Percentiles rank a stretch among this genome's conserved stretches.
Conservation (phyloP, 2,329 filamentous ascomycete genomes). For the Amylocarpus encephaloides region DNA sequence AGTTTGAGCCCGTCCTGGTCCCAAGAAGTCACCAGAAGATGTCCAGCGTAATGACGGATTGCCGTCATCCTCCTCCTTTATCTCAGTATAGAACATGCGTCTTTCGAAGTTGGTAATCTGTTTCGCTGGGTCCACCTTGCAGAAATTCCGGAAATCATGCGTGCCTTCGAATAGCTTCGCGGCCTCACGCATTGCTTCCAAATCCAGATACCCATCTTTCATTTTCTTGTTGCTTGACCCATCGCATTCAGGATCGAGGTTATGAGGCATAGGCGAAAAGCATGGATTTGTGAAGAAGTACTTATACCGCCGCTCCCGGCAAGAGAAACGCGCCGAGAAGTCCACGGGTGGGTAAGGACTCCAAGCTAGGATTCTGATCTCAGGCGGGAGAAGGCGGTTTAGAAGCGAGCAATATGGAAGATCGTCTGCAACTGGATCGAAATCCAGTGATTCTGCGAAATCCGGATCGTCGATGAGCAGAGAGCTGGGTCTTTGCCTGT, state of each 20-base stretch:
- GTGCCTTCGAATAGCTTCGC: constrained; percentile 73
- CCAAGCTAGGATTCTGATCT: constrained; percentile 91
- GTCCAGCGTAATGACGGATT: constrained; percentile 52
- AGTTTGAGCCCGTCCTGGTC: constrained; percentile 13
- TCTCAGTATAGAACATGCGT: constrained; percentile 71
- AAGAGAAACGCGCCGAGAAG: constrained; percentile 91
- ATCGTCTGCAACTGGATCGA: constrained; percentile 71
- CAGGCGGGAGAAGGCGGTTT: constrained; percentile 80
- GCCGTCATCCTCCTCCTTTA: constrained; percentile 60
- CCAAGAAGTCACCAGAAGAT: constrained; percentile 38
- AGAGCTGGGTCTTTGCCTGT: constrained; percentile 13
- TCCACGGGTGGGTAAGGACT: constrained; percentile 71
- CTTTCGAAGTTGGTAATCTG: constrained; percentile 80
- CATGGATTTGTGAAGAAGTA: constrained; percentile 98
- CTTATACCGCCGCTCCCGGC: constrained; percentile 82
- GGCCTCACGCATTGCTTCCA: constrained; percentile 77
- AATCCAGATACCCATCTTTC: constrained; percentile 75
- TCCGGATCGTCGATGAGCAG: constrained; percentile 23
- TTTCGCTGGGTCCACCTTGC: constrained; percentile 86
- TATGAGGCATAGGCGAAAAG: constrained; percentile 60
- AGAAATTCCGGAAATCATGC: constrained; percentile 96
- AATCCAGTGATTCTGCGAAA: constrained; percentile 36
- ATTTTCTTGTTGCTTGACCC: constrained; percentile 28
- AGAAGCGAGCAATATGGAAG: constrained; percentile 76
- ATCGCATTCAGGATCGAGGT: constrained; percentile 36